Conservation (phyloP, 495 filamentous ascomycete genomes). For the Tuber calosporum region DNA sequence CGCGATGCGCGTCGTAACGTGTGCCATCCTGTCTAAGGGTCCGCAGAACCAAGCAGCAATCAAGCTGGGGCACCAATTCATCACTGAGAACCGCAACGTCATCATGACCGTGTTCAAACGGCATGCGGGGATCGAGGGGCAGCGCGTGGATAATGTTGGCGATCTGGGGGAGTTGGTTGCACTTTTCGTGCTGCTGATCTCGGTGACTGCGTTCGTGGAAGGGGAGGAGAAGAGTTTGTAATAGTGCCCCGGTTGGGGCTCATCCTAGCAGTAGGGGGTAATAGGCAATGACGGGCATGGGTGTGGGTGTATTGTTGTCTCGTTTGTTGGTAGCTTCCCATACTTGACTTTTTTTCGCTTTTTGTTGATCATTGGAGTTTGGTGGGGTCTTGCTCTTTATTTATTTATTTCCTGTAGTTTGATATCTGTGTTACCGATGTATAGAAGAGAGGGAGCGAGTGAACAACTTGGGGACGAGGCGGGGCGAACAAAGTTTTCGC, state of each 20-base stretch:
- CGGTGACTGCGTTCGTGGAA: constrained; percentile 56
- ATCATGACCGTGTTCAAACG: constrained; percentile 89
- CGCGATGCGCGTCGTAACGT: constrained; percentile 73
- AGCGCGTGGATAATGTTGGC: constrained; percentile 44
- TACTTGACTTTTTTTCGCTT: constrained; percentile 18
- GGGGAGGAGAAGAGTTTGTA: constrained; percentile 40
- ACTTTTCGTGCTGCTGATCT: constrained; percentile 53
- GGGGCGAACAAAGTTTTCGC: background rate
- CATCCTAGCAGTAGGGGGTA: background rate
- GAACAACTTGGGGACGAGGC: background rate
- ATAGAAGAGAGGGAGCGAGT: background rate
- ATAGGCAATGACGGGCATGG: background rate
- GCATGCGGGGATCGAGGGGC: constrained; percentile 67
- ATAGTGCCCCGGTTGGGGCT: background rate
- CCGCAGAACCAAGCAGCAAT: constrained; percentile 69
- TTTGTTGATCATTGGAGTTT: constrained; percentile 10
- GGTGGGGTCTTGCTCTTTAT: background rate
- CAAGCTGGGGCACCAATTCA: constrained; percentile 64
- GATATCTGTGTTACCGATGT: constrained; percentile 7
- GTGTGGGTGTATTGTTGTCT: constrained; percentile 13
- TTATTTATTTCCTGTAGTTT: constrained; percentile 2
- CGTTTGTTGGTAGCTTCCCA: constrained; percentile 9
- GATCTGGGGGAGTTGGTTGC: constrained; percentile 50
- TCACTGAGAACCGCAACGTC: constrained; percentile 67
- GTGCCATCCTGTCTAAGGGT: constrained; percentile 69